Evolutionary conservation across 257 asterid species (phyloP), one percentile per base, ranked within the genome.

Genomic region (Phtheirospermum japonicum): DNA sequence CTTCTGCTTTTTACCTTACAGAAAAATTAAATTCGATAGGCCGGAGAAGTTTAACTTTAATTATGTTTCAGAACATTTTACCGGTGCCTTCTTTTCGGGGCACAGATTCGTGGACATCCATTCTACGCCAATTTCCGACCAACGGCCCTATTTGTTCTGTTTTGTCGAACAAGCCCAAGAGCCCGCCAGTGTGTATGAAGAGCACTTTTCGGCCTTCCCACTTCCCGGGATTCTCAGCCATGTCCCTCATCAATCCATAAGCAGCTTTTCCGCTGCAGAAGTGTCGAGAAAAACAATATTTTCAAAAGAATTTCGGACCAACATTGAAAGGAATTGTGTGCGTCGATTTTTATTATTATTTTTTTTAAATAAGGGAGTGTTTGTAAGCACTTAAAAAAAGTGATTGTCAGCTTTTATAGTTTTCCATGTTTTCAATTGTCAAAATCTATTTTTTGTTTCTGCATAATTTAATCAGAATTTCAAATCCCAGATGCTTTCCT

Each of bases 101-200:
- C 19, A 77, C 26, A n/a, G 83, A 72, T 63, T 82, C 91, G 23
- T 63, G 74, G 50, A 92, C 62, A 64, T 89, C 93, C 96, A 92
- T 85, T 72, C 80, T 74, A 9, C 87, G 79, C 95, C 96, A 89
- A 4, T 80, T 85, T 36, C 90, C 85, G 50, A 92, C 42, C 71
- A 82, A 33, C 7, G 96, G 62, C 0, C 72, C 75, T 61, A 92
- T 78, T 76, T 89, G 84, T 72, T 89, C 95, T 13, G 87, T 67
- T 65, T 89, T 89, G 79, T 89, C 97, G 34, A 54, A 89, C 64
- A 92, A 71, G 61, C 97, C 99, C 31, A 89, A 76, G 18, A 89
- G 72, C 10, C 97, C 99, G 19, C 99, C 97, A 0, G 99, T 92
- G 80, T 92, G 99, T 68, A 92, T 78, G 80, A 92, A 92, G 46